These are phyloP conservation scores for Colletotrichum godetiae DNA, from an alignment of 2,329 filamentous ascomycete genomes.

Conservation along the genomic window DNA sequence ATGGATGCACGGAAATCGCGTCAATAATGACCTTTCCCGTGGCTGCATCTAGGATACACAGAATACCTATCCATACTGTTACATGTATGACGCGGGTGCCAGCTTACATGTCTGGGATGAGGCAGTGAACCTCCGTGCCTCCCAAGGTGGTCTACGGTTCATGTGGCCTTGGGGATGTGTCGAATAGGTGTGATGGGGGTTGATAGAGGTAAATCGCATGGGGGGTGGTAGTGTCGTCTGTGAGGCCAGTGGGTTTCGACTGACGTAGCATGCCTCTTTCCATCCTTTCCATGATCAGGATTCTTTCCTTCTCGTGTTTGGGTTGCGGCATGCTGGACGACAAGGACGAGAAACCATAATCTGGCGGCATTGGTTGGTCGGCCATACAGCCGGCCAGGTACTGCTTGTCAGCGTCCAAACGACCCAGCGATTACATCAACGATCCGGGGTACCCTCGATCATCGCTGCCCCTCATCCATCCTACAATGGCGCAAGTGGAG, in stretches of 20 bases:
- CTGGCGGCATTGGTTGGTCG: conserved; percentile 17
- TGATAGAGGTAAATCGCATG: not conserved
- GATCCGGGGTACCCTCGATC: conserved; percentile 34
- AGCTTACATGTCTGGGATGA: conserved; percentile 4
- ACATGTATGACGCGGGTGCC: conserved; percentile 35
- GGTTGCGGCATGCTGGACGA: not conserved
- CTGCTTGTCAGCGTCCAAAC: conserved; percentile 19
- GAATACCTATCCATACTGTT: conserved; percentile 1
- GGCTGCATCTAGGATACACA: not conserved
- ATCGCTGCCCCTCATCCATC: conserved; percentile 23
- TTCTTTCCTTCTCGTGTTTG: conserved; percentile 1
- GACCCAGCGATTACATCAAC: conserved; percentile 34
- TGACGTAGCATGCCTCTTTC: conserved; percentile 32
- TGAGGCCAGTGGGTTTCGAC: conserved; percentile 21
- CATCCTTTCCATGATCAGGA: conserved; percentile 8
- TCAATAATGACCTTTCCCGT: conserved; percentile 9
- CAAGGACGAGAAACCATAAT: conserved; percentile 1
- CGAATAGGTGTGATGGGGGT: not conserved
- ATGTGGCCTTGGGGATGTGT: conserved; percentile 17
- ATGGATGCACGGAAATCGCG: conserved; percentile 17
- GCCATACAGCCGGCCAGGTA: conserved; percentile 25
- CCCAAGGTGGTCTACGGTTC: not conserved
- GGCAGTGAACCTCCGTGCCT: not conserved
- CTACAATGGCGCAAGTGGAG: conserved; percentile 19
- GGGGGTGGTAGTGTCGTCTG: conserved; percentile 9